These are phyloP conservation scores for Rhinocladiella mackenziei DNA, from an alignment of 2,329 filamentous ascomycete species.

Conservation along the genomic window DNA sequence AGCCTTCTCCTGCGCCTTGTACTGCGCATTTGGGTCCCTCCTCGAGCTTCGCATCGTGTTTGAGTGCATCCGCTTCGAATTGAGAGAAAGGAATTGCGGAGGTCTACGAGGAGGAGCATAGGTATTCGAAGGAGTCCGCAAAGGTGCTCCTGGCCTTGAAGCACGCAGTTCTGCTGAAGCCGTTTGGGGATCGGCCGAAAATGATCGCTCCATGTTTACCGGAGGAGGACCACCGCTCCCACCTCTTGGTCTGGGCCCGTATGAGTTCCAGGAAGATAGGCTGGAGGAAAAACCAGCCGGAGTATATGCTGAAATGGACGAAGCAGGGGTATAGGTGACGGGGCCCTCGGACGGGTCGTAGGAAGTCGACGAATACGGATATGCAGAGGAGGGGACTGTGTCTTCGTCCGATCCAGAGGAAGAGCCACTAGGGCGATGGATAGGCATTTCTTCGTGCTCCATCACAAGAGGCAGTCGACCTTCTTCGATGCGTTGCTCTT, in stretches of 20 bases:
- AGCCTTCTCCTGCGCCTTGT: constrained; percentile 83
- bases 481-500: constrained; percentile 23
- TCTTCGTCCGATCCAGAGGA: constrained; percentile 40
- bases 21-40: constrained; percentile 66
- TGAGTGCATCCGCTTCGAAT: constrained; percentile 51
- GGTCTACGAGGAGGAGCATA: constrained; percentile 64
- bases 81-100: constrained; percentile 45
- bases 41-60: constrained; percentile 53
- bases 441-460: constrained; percentile 42
- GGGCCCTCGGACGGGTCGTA: constrained; percentile 34
- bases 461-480: constrained; percentile 32
- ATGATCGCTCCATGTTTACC: constrained; percentile 33
- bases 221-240: constrained; percentile 40
- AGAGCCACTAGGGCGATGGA: constrained; percentile 40
- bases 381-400: constrained; percentile 35
- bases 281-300: constrained; percentile 29
- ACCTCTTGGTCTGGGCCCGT: constrained; percentile 42
- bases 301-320: constrained; percentile 32
- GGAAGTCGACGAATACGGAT: constrained; percentile 35
- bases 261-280: constrained; percentile 37
- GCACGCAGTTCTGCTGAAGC: constrained; percentile 43
- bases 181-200: constrained; percentile 17
- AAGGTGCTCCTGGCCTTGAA: constrained; percentile 65
- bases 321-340: constrained; percentile 34
- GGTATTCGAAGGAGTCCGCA: constrained; percentile 71